A percentile compares a stretch with the other conserved stretches of the same genome.
These are phyloP conservation scores for Lithospermum erythrorhizon DNA, from an alignment of 257 asterid species.

Conservation along the genomic window DNA sequence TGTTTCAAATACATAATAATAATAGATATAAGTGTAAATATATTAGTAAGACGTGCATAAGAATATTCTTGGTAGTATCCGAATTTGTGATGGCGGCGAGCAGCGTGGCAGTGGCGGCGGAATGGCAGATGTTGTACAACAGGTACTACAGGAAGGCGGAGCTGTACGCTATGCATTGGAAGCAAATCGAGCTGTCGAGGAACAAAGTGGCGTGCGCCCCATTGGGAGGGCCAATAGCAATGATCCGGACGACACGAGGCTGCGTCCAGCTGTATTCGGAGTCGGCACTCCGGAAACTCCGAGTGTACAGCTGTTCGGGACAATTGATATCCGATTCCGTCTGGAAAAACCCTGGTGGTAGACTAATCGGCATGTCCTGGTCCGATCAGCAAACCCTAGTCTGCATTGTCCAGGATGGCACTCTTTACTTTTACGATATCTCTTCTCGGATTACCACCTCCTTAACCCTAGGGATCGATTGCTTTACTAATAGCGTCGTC, in stretches of 20 bases:
- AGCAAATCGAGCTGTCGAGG: slow-evolving; percentile 83
- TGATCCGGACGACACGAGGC: slow-evolving; percentile 92
- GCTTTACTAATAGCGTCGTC: slow-evolving; percentile 57
- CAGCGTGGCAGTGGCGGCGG: slow-evolving; percentile 80
- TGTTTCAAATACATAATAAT: too few species aligned
- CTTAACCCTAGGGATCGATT: slow-evolving; percentile 52
- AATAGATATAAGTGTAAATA: too few species aligned
- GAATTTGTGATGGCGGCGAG: too few species aligned
- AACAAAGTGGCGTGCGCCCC: slow-evolving; percentile 92
- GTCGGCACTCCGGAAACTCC: slow-evolving; percentile 87
- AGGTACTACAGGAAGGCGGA: slow-evolving; percentile 92
- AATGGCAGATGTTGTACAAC: slow-evolving; percentile 89
- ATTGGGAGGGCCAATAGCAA: slow-evolving; percentile 92
- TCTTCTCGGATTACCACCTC: slow-evolving; percentile 60
- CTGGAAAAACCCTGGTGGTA: slow-evolving; percentile 89
- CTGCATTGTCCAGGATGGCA: slow-evolving; percentile 87
- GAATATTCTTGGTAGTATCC: too few species aligned
- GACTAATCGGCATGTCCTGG: slow-evolving; percentile 81
- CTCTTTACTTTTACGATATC: slow-evolving; percentile 60
- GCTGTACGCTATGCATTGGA: slow-evolving; percentile 90
- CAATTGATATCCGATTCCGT: slow-evolving; percentile 45
- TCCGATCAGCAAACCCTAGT: slow-evolving; percentile 63
- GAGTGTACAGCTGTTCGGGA: slow-evolving; percentile 86
- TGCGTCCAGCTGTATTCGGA: slow-evolving; percentile 90
- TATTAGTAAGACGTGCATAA: too few species aligned